These are phyloP conservation scores for Benincasa hispida DNA, from an alignment of 306 rosid genomes.

Conservation along the genomic window DNA sequence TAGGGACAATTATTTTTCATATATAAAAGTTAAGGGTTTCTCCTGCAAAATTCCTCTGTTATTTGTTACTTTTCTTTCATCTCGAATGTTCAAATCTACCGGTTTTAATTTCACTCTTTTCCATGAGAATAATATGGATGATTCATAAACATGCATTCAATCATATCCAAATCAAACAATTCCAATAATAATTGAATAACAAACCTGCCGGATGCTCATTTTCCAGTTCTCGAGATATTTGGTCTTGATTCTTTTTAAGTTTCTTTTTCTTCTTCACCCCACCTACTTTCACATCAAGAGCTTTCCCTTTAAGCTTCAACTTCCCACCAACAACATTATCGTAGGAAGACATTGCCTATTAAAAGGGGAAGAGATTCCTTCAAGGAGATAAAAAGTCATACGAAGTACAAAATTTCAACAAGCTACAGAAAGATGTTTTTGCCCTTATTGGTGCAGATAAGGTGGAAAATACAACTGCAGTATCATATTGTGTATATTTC, in stretches of 20 bases:
- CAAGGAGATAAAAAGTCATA: neutral
- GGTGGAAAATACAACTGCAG: neutral
- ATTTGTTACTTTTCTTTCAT: neutral
- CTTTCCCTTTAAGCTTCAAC: slow-evolving; percentile 97
- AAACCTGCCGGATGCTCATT: slow-evolving; percentile 48
- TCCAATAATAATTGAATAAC: slow-evolving; percentile 5
- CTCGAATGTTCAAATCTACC: neutral
- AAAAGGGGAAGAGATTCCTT: neutral
- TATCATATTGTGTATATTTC: neutral
- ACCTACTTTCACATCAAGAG: slow-evolving; percentile 83
- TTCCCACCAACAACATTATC: slow-evolving; percentile 92
- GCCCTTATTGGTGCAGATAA: neutral
- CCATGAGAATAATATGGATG: neutral
- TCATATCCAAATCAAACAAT: neutral
- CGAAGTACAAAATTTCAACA: neutral
- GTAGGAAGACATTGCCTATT: slow-evolving; percentile 47
- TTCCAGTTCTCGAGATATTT: slow-evolving; percentile 26
- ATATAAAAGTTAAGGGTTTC: neutral
- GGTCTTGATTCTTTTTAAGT: slow-evolving; percentile 44
- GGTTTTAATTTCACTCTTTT: neutral
- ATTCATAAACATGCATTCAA: neutral
- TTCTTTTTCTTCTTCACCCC: slow-evolving; percentile 90
- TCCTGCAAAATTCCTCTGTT: neutral
- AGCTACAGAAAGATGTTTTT: neutral
- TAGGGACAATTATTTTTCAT: no score